Evolutionary conservation across 2,329 filamentous ascomycete genomes (phyloP).

Genomic region (Paecilomyces niveus): DNA sequence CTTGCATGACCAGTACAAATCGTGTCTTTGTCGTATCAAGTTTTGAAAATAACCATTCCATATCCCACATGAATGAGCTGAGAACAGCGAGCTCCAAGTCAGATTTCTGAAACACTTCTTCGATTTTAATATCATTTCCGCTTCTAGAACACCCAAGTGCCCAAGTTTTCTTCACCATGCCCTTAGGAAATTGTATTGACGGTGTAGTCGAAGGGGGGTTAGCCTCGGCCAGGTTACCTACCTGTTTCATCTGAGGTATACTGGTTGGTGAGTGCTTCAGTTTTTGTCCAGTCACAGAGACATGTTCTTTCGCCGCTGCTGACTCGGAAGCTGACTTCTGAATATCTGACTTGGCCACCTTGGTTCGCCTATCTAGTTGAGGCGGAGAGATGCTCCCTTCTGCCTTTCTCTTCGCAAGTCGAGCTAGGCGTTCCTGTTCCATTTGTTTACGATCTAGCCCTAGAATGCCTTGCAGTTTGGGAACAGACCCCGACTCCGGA

Average conservation of each 20-base stretch:
- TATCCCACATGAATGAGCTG: constrained; percentile 82
- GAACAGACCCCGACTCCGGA: background rate
- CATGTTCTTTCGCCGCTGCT: background rate
- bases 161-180: constrained; percentile 77
- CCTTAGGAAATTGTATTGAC: constrained; percentile 46
- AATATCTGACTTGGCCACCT: background rate
- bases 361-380: background rate
- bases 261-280: background rate
- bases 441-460: background rate
- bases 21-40: constrained; percentile 55
- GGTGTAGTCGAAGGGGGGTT: constrained; percentile 8
- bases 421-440: background rate
- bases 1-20: constrained; percentile 58
- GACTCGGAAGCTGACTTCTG: background rate
- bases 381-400: background rate
- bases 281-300: background rate
- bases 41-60: constrained; percentile 70
- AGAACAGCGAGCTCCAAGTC: constrained; percentile 70
- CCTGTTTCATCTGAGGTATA: background rate
- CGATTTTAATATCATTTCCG: constrained; percentile 73
- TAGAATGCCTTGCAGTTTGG: background rate
- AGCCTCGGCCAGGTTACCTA: background rate
- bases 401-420: background rate
- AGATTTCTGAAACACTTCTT: constrained; percentile 72
- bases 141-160: constrained; percentile 54